Evolutionary conservation across 2,329 filamentous ascomycete species (phyloP).

Genomic region (Calonectria honghensis): DNA sequence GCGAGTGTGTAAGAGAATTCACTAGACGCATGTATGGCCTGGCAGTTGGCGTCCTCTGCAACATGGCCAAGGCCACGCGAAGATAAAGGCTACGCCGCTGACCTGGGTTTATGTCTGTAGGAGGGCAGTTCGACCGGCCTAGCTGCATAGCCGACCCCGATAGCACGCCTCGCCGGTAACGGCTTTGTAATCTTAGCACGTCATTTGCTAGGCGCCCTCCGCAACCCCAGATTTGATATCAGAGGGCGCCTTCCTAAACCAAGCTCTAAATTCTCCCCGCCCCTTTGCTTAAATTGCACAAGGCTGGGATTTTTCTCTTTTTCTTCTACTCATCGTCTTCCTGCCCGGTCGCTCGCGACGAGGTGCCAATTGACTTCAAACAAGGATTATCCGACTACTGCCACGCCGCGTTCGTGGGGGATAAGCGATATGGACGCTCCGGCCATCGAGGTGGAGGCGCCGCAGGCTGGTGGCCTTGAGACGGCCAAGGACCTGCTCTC

Average conservation of each 20-base stretch:
- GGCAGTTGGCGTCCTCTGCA: constrained; percentile 9
- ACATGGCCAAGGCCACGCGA: constrained; percentile 4
- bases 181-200: constrained; percentile 57
- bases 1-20: constrained; percentile 19
- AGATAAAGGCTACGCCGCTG: constrained; percentile 5
- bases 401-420: constrained; percentile 24
- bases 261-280: constrained; percentile 10
- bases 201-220: constrained; percentile 53
- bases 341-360: background rate
- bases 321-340: background rate
- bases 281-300: constrained; percentile 5
- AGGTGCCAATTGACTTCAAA: constrained; percentile 22
- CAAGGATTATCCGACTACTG: background rate
- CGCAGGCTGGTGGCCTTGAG: constrained; percentile 67
- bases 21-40: constrained; percentile 22
- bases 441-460: constrained; percentile 59
- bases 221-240: constrained; percentile 55
- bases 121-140: constrained; percentile 39
- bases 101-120: constrained; percentile 40
- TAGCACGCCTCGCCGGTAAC: constrained; percentile 52
- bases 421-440: constrained; percentile 55
- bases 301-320: background rate
- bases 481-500: constrained; percentile 93
- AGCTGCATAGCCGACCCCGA: constrained; percentile 42
- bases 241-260: constrained; percentile 33